Evolutionary conservation across 805 yeast genomes (phyloP).

Genomic region (Saturnispora bothae): DNA sequence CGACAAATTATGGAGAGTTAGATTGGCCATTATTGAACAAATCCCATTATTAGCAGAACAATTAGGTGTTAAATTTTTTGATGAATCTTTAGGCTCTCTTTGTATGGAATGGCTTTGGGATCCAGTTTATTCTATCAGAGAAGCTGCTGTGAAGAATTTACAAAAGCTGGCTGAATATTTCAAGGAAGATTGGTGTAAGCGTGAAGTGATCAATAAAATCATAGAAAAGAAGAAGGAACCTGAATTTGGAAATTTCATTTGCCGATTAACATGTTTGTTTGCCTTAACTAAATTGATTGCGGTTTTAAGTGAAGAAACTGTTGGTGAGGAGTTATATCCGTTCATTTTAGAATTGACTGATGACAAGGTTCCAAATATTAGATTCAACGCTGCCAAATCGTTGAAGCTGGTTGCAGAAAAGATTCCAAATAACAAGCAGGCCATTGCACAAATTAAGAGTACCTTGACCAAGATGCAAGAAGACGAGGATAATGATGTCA

Average conservation of each 20-base stretch:
- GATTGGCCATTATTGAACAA: slow-evolving; percentile 93
- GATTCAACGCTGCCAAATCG: slow-evolving; percentile 90
- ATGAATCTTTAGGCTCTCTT: slow-evolving; percentile 78
- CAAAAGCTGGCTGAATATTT: slow-evolving; percentile 73
- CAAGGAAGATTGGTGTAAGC: slow-evolving; percentile 90
- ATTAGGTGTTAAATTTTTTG: slow-evolving; percentile 86
- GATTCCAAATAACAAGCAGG: slow-evolving; percentile 27
- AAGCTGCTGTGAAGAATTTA: slow-evolving; percentile 85
- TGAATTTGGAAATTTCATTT: slow-evolving; percentile 59
- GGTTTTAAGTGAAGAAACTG: slow-evolving; percentile 49
- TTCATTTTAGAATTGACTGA: slow-evolving; percentile 59
- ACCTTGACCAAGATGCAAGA: slow-evolving; percentile 50
- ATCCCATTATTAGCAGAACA: slow-evolving; percentile 92
- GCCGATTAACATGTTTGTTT: slow-evolving; percentile 82
- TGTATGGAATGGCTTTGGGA: slow-evolving; percentile 99
- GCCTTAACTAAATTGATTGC: slow-evolving; percentile 78
- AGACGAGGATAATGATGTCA: slow-evolving; percentile 83
- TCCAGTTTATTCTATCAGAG: slow-evolving; percentile 90
- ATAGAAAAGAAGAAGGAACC: slow-evolving; percentile 33
- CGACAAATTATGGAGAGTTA: slow-evolving; percentile 95
- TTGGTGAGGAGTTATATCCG: slow-evolving; percentile 62
- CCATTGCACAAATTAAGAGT: slow-evolving; percentile 49
- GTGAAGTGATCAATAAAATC: slow-evolving; percentile 70
- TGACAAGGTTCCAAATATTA: slow-evolving; percentile 88
- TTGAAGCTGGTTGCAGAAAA: slow-evolving; percentile 51